Evolutionary conservation across 108 stramenopile species (phyloP), one percentile per base, ranked within the genome.

Genomic region (Skeletonema marinoi): DNA sequence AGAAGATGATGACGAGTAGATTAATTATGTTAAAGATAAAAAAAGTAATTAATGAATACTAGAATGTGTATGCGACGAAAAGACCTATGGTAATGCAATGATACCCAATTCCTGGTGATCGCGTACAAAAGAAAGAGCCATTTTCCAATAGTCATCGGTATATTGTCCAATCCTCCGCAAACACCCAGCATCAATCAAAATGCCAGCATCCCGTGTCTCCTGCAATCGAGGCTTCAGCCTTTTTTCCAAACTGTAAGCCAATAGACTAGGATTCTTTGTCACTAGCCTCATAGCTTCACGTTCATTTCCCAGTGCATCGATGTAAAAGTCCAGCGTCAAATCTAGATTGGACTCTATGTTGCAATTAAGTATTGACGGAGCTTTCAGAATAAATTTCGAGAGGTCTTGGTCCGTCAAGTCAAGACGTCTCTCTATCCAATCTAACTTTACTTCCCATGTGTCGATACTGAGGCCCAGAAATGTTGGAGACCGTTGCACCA

Each of bases 1-100:
- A 78, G 96, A 84, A 13, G 89, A 79, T 32, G 88, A 93, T 59
- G 96, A 97, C 44, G 87, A 87, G 68, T 89, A 91, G 73, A 54
- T 38, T 61, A 66, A 19, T 69, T 51, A 42, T 11, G 36, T 67
- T 29, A 60, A 29, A 60, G n/a, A 17, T 1, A 62, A 29, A 25
- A n/a, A 25, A 29, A 48, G 16, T 48, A 54, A 46, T 48, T 44
- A 69, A 19, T 29, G 36, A 44, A 51, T 25, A 25, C 32, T 17
- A 41, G 17, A 8, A 65, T 36, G 6, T 50, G 31, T 6, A 69
- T 25, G 25, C 25, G 25, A 25, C 25, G 25, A 0, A 25, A 25
- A 25, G 25, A 25, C 46, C 46, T 48, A 48, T 14, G 46, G 46
- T 4, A 48, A n/a, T 4, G n/a, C 46, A 4, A n/a, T 48, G 46